Evolutionary conservation across 495 filamentous ascomycete species (phyloP).

Genomic region (Hypoxylon fuscum): DNA sequence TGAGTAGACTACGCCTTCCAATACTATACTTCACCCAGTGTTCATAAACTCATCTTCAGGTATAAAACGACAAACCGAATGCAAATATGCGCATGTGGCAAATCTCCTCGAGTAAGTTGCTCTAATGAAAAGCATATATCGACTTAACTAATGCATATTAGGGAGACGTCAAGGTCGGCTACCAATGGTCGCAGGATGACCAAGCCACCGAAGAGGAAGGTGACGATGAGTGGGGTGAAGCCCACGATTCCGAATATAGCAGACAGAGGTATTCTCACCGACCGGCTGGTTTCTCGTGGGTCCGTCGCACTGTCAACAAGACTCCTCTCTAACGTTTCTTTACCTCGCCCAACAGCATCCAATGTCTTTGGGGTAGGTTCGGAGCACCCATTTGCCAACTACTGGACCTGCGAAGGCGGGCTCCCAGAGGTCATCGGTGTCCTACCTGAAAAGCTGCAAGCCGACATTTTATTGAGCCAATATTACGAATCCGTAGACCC

Average conservation of each 20-base stretch:
- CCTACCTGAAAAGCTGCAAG: constrained; percentile 73
- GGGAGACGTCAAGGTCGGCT: constrained; percentile 58
- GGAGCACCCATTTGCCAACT: constrained; percentile 76
- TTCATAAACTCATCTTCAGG: constrained; percentile 44
- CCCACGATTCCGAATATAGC: constrained; percentile 57
- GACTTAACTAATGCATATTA: constrained; percentile 28
- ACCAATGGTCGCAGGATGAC: constrained; percentile 65
- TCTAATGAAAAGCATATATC: not conserved
- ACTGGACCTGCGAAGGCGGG: constrained; percentile 78
- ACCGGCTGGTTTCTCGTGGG: constrained; percentile 47
- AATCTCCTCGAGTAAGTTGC: constrained; percentile 70
- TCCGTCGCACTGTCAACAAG: constrained; percentile 62
- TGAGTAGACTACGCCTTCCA: constrained; percentile 41
- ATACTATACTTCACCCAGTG: not conserved
- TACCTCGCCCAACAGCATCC: constrained; percentile 66
- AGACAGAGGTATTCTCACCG: constrained; percentile 53
- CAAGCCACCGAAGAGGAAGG: constrained; percentile 62
- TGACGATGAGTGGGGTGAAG: constrained; percentile 42
- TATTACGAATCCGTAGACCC: constrained; percentile 80
- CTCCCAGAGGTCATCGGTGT: constrained; percentile 75
- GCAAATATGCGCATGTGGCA: constrained; percentile 72
- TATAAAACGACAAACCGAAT: constrained; percentile 73
- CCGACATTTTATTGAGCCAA: constrained; percentile 71
- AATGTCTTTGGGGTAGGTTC: constrained; percentile 75
- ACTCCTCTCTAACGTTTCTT: constrained; percentile 73